Evolutionary conservation across 2,329 filamentous ascomycete species (phyloP).

Genomic region (Curvularia verruculosa): DNA sequence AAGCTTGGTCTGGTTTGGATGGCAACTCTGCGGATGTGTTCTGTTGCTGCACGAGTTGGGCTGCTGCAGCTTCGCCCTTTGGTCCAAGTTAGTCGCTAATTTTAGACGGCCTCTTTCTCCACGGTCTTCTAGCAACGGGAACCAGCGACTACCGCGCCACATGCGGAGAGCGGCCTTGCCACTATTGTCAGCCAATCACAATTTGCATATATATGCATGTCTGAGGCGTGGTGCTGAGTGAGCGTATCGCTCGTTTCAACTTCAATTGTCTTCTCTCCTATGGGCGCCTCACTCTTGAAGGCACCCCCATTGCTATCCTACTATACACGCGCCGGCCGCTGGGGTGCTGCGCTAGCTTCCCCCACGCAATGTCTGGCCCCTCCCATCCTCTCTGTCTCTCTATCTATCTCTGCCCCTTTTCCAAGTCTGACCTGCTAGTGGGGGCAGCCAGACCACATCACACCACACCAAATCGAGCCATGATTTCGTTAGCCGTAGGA

Average conservation of each 20-base stretch:
- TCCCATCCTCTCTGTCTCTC: background rate
- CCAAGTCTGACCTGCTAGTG: background rate
- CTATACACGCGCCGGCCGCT: slow-evolving; percentile 35
- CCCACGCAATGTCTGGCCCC: slow-evolving; percentile 25
- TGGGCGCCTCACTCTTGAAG: slow-evolving; percentile 21
- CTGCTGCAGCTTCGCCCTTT: slow-evolving; percentile 20
- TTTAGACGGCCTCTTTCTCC: slow-evolving; percentile 21
- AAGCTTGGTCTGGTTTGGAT: slow-evolving; percentile 21
- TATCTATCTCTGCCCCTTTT: background rate
- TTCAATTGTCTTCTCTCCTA: slow-evolving; percentile 27
- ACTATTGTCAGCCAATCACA: slow-evolving; percentile 26
- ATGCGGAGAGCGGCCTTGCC: slow-evolving; percentile 5
- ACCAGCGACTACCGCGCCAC: slow-evolving; percentile 10
- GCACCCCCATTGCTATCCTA: slow-evolving; percentile 15
- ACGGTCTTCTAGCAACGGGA: slow-evolving; percentile 15
- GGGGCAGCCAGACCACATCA: background rate
- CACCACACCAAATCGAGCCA: slow-evolving; percentile 17
- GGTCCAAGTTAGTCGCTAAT: slow-evolving; percentile 23
- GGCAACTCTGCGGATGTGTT: slow-evolving; percentile 18
- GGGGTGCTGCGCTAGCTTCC: slow-evolving; percentile 47
- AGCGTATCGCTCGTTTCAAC: slow-evolving; percentile 37
- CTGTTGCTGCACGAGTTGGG: slow-evolving; percentile 19
- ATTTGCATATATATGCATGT: slow-evolving; percentile 23
- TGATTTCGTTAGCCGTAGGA: slow-evolving; percentile 37
- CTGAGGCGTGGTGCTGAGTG: slow-evolving; percentile 20